A percentile compares a stretch with the other conserved stretches of the same genome.
Conservation (phyloP, 495 filamentous ascomycete genomes). For the Penicillium pancosmium region DNA sequence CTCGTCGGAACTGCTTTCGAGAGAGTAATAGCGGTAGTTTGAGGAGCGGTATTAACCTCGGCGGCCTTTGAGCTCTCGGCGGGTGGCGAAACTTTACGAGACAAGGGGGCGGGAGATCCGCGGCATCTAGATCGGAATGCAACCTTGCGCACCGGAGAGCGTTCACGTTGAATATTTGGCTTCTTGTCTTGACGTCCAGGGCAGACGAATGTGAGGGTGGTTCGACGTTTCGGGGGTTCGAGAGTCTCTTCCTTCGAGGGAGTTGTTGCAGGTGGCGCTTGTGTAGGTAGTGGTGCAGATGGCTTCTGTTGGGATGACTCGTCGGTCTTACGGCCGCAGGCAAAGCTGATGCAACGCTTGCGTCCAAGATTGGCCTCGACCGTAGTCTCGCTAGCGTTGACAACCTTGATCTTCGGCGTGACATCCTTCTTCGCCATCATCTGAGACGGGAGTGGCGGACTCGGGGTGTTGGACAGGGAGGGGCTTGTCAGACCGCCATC, state of each 20-base stretch:
- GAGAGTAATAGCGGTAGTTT: neutral
- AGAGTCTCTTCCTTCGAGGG: conserved; percentile 16
- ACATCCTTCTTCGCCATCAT: conserved; percentile 36
- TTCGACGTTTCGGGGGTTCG: conserved; percentile 52
- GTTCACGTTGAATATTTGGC: conserved; percentile 32
- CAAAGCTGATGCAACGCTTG: conserved; percentile 92
- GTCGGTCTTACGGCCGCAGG: conserved; percentile 61
- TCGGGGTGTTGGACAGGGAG: conserved; percentile 82
- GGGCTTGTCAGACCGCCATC: conserved; percentile 92
- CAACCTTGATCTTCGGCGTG: conserved; percentile 39
- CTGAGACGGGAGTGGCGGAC: conserved; percentile 68
- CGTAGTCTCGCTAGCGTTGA: conserved; percentile 40
- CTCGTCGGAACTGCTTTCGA: conserved; percentile 40
- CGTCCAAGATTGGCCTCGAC: conserved; percentile 63
- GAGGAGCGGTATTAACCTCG: conserved; percentile 12
- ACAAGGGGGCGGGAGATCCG: conserved; percentile 52
- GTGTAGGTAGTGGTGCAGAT: neutral
- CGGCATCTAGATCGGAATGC: conserved; percentile 40
- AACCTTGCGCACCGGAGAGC: conserved; percentile 32
- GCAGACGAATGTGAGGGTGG: conserved; percentile 64
- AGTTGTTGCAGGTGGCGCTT: conserved; percentile 19
- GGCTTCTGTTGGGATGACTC: conserved; percentile 25
- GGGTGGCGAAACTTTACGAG: conserved; percentile 48
- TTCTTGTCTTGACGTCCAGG: conserved; percentile 43
- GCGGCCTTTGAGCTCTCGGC: conserved; percentile 14